A percentile compares a stretch with the other conserved stretches of the same genome.
These are phyloP conservation scores for Vanilla planifolia DNA, from an alignment of 106 monocot genomes.

Conservation along the genomic window DNA sequence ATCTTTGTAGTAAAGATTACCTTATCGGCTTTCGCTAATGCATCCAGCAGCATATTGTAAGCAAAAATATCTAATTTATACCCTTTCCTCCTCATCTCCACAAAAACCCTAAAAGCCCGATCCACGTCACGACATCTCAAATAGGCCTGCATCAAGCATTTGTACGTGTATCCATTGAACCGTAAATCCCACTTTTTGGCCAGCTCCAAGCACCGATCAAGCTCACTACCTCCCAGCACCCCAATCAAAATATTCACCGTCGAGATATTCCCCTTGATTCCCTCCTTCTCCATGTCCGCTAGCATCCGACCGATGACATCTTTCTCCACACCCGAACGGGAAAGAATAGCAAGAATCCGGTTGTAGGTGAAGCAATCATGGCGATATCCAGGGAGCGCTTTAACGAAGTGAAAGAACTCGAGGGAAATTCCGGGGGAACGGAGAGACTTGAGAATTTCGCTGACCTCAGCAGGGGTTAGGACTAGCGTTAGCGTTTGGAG, in stretches of 20 bases:
- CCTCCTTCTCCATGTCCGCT: slow-evolving; percentile 69
- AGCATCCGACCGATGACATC: slow-evolving; percentile 28
- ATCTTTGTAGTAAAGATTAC: slow-evolving; percentile 22
- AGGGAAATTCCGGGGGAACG: slow-evolving; percentile 24
- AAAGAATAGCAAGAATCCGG: slow-evolving; percentile 49
- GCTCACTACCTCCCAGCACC: slow-evolving; percentile 29
- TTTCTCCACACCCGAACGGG: slow-evolving; percentile 12
- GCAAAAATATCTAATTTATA: slow-evolving; percentile 84
- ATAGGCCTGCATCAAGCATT: slow-evolving; percentile 88
- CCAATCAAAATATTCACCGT: slow-evolving; percentile 83
- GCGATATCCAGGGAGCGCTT: slow-evolving; percentile 49
- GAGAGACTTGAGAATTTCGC: slow-evolving; percentile 73
- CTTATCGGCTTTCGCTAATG: slow-evolving; percentile 78
- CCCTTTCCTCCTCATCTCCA: slow-evolving; percentile 77
- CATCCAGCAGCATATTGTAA: slow-evolving; percentile 93
- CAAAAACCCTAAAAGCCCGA: slow-evolving; percentile 50
- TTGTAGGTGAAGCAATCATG: slow-evolving; percentile 95
- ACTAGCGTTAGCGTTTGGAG: slow-evolving; percentile 51
- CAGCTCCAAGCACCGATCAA: slow-evolving; percentile 61
- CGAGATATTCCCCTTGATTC: slow-evolving; percentile 68
- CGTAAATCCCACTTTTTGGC: slow-evolving; percentile 63
- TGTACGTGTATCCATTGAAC: slow-evolving; percentile 83
- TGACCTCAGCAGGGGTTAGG: slow-evolving; percentile 60
- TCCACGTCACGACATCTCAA: slow-evolving; percentile 60
- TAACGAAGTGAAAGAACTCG: slow-evolving; percentile 63